phyloP scores from a whole-genome alignment of 495 filamentous ascomycete genomes.

The Penicillium paxilli region DNA sequence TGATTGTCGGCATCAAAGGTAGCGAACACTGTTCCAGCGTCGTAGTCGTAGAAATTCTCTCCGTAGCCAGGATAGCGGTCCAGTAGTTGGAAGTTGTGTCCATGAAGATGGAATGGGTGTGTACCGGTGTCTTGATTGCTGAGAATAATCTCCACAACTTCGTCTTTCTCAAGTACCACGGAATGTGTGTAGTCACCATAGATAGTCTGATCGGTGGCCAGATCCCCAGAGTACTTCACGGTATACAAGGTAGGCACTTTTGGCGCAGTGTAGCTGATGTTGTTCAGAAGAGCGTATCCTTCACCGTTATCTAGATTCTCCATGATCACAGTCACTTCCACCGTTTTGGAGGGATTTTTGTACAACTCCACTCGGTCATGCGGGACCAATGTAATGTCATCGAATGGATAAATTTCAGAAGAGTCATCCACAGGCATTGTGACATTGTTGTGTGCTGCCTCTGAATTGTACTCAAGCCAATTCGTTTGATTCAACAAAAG shows the following conservation, averaged over 20 bases:
- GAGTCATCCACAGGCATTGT: conserved; percentile 49
- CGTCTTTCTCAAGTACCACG: conserved; percentile 62
- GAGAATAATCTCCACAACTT: conserved; percentile 75
- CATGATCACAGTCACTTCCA: conserved; percentile 41
- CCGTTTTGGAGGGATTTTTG: conserved; percentile 25
- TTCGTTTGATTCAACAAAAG: conserved; percentile 70
- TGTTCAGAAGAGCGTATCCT: conserved; percentile 72
- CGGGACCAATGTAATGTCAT: conserved; percentile 34
- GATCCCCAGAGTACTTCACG: conserved; percentile 60
- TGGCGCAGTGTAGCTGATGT: conserved; percentile 69
- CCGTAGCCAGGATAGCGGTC: conserved; percentile 46
- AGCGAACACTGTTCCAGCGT: conserved; percentile 34
- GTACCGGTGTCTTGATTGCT: conserved; percentile 75
- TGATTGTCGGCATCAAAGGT: conserved; percentile 38
- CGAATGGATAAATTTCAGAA: conserved; percentile 11
- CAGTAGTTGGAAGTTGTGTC: conserved; percentile 78
- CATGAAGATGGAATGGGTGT: conserved; percentile 92
- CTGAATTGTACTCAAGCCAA: conserved; percentile 72
- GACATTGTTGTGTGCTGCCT: conserved; percentile 50
- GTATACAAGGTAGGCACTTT: conserved; percentile 83
- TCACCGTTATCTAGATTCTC: conserved; percentile 44
- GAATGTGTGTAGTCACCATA: conserved; percentile 76
- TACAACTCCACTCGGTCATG: conserved; percentile 44
- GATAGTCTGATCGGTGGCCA: conserved; percentile 62
- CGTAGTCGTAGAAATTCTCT: conserved; percentile 36